Evolutionary conservation across 768 basidiomycete genomes (phyloP).

Genomic region (Fibroporia radiculosa): DNA sequence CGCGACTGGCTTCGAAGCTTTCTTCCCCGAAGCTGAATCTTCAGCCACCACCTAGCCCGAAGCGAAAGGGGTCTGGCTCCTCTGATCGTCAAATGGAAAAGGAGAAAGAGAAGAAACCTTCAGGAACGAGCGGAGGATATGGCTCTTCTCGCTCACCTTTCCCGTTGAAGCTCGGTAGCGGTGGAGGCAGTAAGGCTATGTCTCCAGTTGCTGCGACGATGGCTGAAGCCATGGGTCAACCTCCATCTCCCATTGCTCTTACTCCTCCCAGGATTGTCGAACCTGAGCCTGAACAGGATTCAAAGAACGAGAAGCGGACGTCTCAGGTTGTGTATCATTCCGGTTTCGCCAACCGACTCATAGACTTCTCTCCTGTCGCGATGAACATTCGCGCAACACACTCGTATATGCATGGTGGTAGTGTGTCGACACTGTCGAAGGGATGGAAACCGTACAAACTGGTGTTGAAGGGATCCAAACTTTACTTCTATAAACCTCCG

Average conservation of each 20-base stretch:
- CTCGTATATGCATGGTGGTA: conserved; percentile 18
- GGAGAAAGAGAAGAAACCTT: conserved; percentile 22
- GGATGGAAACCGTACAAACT: conserved; percentile 86
- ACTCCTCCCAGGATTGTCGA: conserved; percentile 45
- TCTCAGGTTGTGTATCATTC: conserved; percentile 75
- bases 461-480: conserved; percentile 75
- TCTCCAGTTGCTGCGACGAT: conserved; percentile 11
- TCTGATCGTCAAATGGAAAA: conserved; percentile 24
- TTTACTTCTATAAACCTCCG: conserved; percentile 84
- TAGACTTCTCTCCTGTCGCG: conserved; percentile 39
- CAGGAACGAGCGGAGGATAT: conserved; percentile 9
- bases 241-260: conserved; percentile 28
- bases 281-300: conserved; percentile 25
- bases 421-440: conserved; percentile 31
- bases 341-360: conserved; percentile 70
- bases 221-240: conserved; percentile 4
- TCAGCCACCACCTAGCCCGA: conserved; percentile 40
- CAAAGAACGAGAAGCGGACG: conserved; percentile 39
- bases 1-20: conserved; percentile 63
- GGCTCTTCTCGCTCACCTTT: conserved; percentile 20
- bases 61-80: conserved; percentile 43
- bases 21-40: conserved; percentile 42
- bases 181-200: conserved; percentile 9
- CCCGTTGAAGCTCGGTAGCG: conserved; percentile 24
- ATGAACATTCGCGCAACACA: conserved; percentile 20